Evolutionary conservation across 2,329 filamentous ascomycete genomes (phyloP), one percentile per base, ranked within the genome.

Genomic region (Botryosphaeria dothidea): DNA sequence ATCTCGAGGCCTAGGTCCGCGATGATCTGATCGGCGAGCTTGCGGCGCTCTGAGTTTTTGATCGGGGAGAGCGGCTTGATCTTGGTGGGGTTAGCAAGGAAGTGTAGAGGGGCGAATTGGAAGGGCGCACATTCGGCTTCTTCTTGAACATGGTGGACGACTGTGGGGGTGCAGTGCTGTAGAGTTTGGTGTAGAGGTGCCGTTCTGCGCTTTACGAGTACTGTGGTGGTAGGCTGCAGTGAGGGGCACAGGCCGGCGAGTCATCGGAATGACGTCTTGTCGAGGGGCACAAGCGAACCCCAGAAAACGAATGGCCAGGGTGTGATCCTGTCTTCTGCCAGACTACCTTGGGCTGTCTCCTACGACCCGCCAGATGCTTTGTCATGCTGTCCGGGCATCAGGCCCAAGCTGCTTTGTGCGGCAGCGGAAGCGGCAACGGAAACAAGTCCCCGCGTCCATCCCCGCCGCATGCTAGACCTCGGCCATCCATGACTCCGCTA

Each of bases 21-120:
- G 71, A 90, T 90, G 70, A 91, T 89, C 69, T 88, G 83, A 71
- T 90, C 87, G 57, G 88, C 88, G 38, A 88, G 85, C 70, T 86
- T 88, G 66, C 88, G 83, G 66, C 88, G 84, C 71, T 90, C 88
- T 2, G 88, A 90, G 4, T 88, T 90, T 63, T 88, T 85, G 61
- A 91, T 78, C 45, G 88, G 87, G 3, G 88, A 83, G 13, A 89
- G 80, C 19, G 88, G 86, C 79, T 90, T 91, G 79, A 91, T 85
- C 82, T 88, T 58, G 17, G 56, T 21, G n/a, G 31, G 38, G n/a
- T 66, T 23, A 68, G 66, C 48, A 41, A 9, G 15, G 34, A 9
- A 29, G 36, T 17, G 52, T 60, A 3, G 38, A 4, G n/a, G 25
- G 8, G 56, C 25, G 11, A 15, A 21, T 31, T 1, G 23, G 13